Percentiles rank a stretch among this genome's conserved stretches.
These are phyloP conservation scores for Bauhinia variegata DNA, from an alignment of 306 rosid species.

Conservation along the genomic window DNA sequence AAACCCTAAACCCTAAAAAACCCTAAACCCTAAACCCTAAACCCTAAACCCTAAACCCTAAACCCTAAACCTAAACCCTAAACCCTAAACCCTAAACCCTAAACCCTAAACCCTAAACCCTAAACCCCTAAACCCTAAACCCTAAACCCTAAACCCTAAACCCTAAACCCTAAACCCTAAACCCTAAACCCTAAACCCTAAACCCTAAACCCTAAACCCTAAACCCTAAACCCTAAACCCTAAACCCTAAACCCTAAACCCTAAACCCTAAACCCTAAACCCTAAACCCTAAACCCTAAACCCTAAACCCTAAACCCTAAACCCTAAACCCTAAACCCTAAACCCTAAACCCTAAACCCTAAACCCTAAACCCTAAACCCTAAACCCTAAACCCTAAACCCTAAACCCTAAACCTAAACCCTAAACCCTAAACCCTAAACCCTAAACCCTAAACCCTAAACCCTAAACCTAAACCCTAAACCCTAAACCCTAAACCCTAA, in stretches of 20 bases:
- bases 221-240: conserved; percentile 36
- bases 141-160: conserved; percentile 34
- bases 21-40: conserved; percentile 8
- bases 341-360: conserved; percentile 18
- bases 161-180: conserved; percentile 23
- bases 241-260: conserved; percentile 31
- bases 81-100: conserved; percentile 23
- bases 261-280: conserved; percentile 21
- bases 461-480: not conserved
- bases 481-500: not conserved
- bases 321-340: conserved; percentile 13
- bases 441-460: not conserved
- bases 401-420: conserved; percentile 1
- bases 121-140: conserved; percentile 23
- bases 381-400: conserved; percentile 19
- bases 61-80: conserved; percentile 29
- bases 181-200: conserved; percentile 35
- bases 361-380: conserved; percentile 29
- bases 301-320: no score
- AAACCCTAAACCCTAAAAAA: conserved; percentile 9
- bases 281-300: conserved; percentile 22
- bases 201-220: conserved; percentile 38
- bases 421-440: not conserved
- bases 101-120: conserved; percentile 29
- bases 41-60: conserved; percentile 23